A percentile compares a stretch with the other conserved stretches of the same genome.
Evolutionary conservation across 2,329 filamentous ascomycete species (phyloP).

Genomic region (Cercospora berteroae): DNA sequence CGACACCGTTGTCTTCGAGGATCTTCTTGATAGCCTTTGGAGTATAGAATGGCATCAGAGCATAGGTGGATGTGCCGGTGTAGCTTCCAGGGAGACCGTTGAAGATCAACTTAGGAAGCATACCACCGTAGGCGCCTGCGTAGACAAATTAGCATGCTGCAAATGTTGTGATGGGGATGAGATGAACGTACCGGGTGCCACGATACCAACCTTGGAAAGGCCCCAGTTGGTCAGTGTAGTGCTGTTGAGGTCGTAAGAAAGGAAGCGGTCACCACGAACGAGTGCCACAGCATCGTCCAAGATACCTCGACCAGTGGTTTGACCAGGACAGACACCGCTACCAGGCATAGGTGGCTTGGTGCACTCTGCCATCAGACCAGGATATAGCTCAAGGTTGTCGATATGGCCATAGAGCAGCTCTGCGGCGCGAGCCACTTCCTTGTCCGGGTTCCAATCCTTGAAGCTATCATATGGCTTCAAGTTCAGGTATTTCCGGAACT

Average conservation of each 20-base stretch:
- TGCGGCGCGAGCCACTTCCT: slow-evolving; percentile 39
- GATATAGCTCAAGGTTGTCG: slow-evolving; percentile 57
- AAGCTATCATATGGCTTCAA: slow-evolving; percentile 40
- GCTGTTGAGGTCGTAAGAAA: slow-evolving; percentile 51
- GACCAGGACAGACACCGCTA: slow-evolving; percentile 47
- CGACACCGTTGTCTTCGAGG: slow-evolving; percentile 47
- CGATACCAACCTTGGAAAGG: slow-evolving; percentile 48
- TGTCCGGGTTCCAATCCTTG: slow-evolving; percentile 39
- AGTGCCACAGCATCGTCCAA: slow-evolving; percentile 51
- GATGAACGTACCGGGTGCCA: slow-evolving; percentile 31
- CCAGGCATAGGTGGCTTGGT: slow-evolving; percentile 54
- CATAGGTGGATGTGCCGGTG: slow-evolving; percentile 51
- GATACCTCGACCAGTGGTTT: slow-evolving; percentile 49
- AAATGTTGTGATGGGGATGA: neutral
- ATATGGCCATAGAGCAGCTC: slow-evolving; percentile 53
- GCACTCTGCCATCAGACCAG: slow-evolving; percentile 56
- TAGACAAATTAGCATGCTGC: neutral
- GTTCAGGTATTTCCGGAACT: slow-evolving; percentile 43
- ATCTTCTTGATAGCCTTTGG: slow-evolving; percentile 50
- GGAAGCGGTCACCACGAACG: slow-evolving; percentile 48
- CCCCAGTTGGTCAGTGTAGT: slow-evolving; percentile 53
- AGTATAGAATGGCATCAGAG: slow-evolving; percentile 53
- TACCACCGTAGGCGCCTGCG: slow-evolving; percentile 34
- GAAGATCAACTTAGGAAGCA: slow-evolving; percentile 48
- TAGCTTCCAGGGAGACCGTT: slow-evolving; percentile 49